A percentile compares a stretch with the other conserved stretches of the same genome.
Evolutionary conservation across 1,284 basidiomycete species (phyloP).

Genomic region (Meira miltonrushii): DNA sequence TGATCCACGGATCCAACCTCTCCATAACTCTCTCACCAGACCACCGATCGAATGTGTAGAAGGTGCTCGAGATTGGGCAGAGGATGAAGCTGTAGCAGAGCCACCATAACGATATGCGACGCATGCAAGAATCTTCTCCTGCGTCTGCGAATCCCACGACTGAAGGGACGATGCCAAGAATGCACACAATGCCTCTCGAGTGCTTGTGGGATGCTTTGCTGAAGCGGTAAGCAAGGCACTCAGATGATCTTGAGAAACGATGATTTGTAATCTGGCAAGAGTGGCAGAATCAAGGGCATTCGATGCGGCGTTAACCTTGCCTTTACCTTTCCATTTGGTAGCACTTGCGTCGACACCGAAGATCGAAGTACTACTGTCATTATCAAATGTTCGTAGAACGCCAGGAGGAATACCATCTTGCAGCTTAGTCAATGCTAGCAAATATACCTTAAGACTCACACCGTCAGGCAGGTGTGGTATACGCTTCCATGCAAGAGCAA

Average conservation of each 20-base stretch:
- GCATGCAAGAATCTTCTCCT: slow-evolving; percentile 26
- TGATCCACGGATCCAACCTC: slow-evolving; percentile 41
- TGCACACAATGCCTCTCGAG: slow-evolving; percentile 34
- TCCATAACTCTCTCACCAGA: slow-evolving; percentile 47
- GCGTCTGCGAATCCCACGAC: slow-evolving; percentile 32
- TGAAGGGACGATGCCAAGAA: slow-evolving; percentile 40
- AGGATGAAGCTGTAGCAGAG: slow-evolving; percentile 3
- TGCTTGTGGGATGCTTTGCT: slow-evolving; percentile 30
- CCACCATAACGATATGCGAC: slow-evolving; percentile 22
- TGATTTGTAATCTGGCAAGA: not conserved
- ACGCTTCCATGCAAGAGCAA: slow-evolving; percentile 30
- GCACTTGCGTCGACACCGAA: not conserved
- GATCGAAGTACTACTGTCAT: not conserved
- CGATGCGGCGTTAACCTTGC: not conserved
- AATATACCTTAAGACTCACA: slow-evolving; percentile 25
- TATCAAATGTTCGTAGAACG: slow-evolving; percentile 10
- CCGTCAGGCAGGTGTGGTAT: slow-evolving; percentile 22
- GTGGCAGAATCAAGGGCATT: slow-evolving; percentile 2
- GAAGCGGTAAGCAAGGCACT: slow-evolving; percentile 31
- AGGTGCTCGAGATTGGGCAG: not conserved
- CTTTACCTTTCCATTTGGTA: not conserved
- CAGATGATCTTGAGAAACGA: slow-evolving; percentile 24
- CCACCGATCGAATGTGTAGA: slow-evolving; percentile 13
- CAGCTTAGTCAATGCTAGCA: slow-evolving; percentile 33
- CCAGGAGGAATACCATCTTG: slow-evolving; percentile 29